Percentiles rank a stretch among this genome's conserved stretches.
phyloP scores from a whole-genome alignment of 495 filamentous ascomycete species.

The Xylaria castorea region DNA sequence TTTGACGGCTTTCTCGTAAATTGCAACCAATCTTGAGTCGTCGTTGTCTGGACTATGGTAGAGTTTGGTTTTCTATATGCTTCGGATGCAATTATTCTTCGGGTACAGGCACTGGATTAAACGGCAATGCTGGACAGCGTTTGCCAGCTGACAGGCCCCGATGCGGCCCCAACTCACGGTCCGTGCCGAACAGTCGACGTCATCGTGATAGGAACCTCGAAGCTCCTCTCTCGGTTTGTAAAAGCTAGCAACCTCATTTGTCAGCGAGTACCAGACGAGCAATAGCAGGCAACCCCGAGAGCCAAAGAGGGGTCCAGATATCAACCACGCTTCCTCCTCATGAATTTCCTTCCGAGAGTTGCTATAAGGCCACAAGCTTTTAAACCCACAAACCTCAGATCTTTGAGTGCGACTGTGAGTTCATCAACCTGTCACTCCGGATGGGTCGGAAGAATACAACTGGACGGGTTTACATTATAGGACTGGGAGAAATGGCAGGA shows the following conservation, averaged over 20 bases:
- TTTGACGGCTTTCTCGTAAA: neutral
- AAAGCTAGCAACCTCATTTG: slow-evolving; percentile 24
- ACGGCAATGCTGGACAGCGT: neutral
- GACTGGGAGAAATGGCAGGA: neutral
- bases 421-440: slow-evolving; percentile 1
- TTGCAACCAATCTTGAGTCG: neutral
- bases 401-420: slow-evolving; percentile 42
- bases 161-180: neutral
- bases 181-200: slow-evolving; percentile 32
- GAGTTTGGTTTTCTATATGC: neutral
- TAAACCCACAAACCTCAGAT: slow-evolving; percentile 35
- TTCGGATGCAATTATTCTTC: neutral
- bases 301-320: slow-evolving; percentile 9
- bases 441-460: neutral
- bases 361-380: slow-evolving; percentile 31
- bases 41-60: neutral
- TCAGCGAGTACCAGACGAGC: slow-evolving; percentile 11
- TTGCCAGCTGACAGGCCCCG: slow-evolving; percentile 6
- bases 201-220: slow-evolving; percentile 24
- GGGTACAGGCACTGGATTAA: neutral
- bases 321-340: slow-evolving; percentile 24
- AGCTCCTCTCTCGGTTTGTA: slow-evolving; percentile 20
- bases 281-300: neutral
- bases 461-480: neutral
- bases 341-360: slow-evolving; percentile 38